Base-by-base conservation (phyloP, 805 yeast species). In the Starmerella floricola region DNA sequence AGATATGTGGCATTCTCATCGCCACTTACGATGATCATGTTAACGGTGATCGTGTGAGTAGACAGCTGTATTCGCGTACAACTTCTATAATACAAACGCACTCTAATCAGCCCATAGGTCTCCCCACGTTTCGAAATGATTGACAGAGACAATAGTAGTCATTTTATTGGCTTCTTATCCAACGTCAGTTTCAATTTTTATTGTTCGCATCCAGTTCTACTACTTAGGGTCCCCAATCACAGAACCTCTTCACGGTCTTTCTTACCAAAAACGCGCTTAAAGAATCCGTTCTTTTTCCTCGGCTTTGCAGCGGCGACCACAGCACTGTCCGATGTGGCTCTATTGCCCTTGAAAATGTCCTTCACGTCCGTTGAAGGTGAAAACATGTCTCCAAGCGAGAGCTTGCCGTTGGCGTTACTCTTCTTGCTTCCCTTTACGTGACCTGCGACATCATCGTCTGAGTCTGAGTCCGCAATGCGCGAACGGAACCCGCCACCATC, bases 401-500 rank as follows among this genome's bases (percentile, higher is more conserved):
- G 29, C 27, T 42, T 48, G 37, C 35, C 41, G 16, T 31, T 37
- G 30, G 37, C 38, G 23, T 19, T 27, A 16, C 31, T 27, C 12
- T n/a, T 3, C 12, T 36, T 36, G n/a, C n/a, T n/a, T n/a, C n/a
- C n/a, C n/a, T n/a, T n/a, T n/a, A n/a, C n/a, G 38, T 20, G 36
- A n/a, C 28, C 40, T 17, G 28, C 34, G 6, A 17, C 38, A 11
- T 58, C 62, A 29, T 56, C 59, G 6, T 59, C 63, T 10, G 58
- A 50, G 40, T 59, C 63, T 4, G 57, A 50, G 38, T 59, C 63
- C 18, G 57, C 58, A 33, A 59, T 47, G 8, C 63, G 53, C n/a
- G 61, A 57, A 26, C 42, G 36, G 54, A 59, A 58, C 17, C 12
- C 31, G 8, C 40, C 41, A 18, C 32, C 36, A 23, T 18, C 6